phyloP scores from a whole-genome alignment of 1,284 basidiomycete species.

The Coniferiporia sulphurascens region DNA sequence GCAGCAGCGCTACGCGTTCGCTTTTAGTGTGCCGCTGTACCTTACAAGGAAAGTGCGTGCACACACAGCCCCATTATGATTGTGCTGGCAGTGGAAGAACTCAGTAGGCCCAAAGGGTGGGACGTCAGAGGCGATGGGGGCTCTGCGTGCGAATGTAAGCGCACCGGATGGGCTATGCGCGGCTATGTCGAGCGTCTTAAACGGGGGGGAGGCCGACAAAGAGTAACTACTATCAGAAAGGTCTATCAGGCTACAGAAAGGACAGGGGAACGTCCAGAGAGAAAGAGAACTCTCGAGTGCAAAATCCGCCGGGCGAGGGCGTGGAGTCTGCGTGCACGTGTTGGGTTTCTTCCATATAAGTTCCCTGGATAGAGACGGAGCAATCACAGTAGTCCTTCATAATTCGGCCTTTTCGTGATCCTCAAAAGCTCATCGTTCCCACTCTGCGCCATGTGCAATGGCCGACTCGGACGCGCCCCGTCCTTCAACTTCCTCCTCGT shows the following conservation, averaged over 20 bases:
- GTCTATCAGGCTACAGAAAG: neutral
- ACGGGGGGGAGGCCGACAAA: neutral
- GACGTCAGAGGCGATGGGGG: too few species aligned
- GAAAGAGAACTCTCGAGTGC: neutral
- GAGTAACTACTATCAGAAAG: constrained; percentile 4
- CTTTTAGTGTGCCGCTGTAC: too few species aligned
- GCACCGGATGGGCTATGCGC: neutral
- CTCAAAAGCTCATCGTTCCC: constrained; percentile 6
- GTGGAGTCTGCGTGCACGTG: constrained; percentile 12
- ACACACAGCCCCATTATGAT: too few species aligned
- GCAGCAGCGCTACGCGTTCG: too few species aligned
- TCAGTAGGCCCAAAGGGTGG: too few species aligned
- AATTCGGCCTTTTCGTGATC: constrained; percentile 1
- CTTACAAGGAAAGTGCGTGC: too few species aligned
- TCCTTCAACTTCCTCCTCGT: constrained; percentile 3
- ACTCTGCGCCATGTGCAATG: constrained; percentile 16
- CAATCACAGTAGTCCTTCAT: constrained; percentile 1
- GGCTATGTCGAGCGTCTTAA: neutral
- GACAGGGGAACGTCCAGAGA: neutral
- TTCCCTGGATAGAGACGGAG: constrained; percentile 2
- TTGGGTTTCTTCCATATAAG: constrained; percentile 13
- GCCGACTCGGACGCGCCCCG: constrained; percentile 16
- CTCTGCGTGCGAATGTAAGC: neutral
- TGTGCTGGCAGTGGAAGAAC: too few species aligned
- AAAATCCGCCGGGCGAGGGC: constrained; percentile 12